phyloP scores from a whole-genome alignment of 2,329 filamentous ascomycete genomes.

The Aureobasidium sp. region DNA sequence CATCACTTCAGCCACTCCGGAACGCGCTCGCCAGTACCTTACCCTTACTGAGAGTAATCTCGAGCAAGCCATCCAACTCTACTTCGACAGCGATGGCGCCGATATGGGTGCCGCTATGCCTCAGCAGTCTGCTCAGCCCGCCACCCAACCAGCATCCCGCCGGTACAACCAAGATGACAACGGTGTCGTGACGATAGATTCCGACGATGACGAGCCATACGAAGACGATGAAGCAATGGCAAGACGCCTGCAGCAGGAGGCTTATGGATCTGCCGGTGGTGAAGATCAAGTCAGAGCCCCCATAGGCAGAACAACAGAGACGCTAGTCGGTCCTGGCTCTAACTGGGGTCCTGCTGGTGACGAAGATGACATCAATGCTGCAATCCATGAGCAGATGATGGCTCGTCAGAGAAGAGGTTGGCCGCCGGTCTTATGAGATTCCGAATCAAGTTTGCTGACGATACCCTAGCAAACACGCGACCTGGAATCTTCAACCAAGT shows the following conservation, averaged over 20 bases:
- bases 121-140: slow-evolving; percentile 29
- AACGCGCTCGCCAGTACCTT: slow-evolving; percentile 75
- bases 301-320: slow-evolving; percentile 86
- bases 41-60: slow-evolving; percentile 77
- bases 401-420: slow-evolving; percentile 36
- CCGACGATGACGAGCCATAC: slow-evolving; percentile 53
- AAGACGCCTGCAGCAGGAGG: slow-evolving; percentile 80
- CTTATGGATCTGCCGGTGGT: slow-evolving; percentile 57
- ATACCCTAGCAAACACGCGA: slow-evolving; percentile 30
- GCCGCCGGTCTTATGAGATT: slow-evolving; percentile 24
- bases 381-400: slow-evolving; percentile 58
- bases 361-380: slow-evolving; percentile 51
- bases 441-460: slow-evolving; percentile 31
- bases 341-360: slow-evolving; percentile 41
- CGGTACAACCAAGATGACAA: slow-evolving; percentile 45
- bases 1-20: slow-evolving; percentile 69
- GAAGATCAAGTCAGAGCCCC: slow-evolving; percentile 72
- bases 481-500: slow-evolving; percentile 64
- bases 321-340: slow-evolving; percentile 63
- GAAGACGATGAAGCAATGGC: slow-evolving; percentile 95
- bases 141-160: slow-evolving; percentile 28
- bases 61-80: slow-evolving; percentile 81
- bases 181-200: slow-evolving; percentile 68
- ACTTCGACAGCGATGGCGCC: slow-evolving; percentile 79
- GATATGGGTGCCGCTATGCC: slow-evolving; percentile 37